phyloP scores from a whole-genome alignment of 164 flowering plant species.

The Litsea cubeba region DNA sequence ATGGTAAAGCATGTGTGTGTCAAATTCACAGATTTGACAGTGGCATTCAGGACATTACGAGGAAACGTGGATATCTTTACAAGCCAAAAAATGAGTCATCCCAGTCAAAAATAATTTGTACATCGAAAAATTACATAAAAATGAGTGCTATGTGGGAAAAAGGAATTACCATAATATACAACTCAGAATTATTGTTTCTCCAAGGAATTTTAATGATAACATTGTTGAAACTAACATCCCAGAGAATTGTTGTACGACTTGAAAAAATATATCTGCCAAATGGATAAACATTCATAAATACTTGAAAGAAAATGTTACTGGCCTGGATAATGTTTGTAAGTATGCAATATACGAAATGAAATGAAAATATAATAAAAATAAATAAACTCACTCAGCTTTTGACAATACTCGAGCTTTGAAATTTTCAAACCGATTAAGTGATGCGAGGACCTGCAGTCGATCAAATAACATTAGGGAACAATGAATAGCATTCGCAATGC shows the following conservation, averaged over 20 bases:
- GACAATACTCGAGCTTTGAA: constrained; percentile 45
- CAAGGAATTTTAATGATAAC: constrained; percentile 48
- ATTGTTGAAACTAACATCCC: constrained; percentile 49
- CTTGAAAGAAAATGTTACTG: background rate
- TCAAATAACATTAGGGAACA: background rate
- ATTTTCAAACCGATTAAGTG: constrained; percentile 62
- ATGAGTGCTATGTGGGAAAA: background rate
- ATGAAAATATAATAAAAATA: background rate
- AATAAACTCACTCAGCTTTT: constrained; percentile 66
- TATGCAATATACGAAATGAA: constrained; percentile 5
- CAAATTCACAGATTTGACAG: too few species aligned
- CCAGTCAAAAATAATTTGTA: background rate
- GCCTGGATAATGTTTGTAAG: background rate
- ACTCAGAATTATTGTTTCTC: constrained; percentile 23
- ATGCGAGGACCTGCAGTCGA: constrained; percentile 51
- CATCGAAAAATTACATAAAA: background rate
- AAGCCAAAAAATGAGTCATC: background rate
- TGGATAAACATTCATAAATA: constrained; percentile 4
- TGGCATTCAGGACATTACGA: too few species aligned
- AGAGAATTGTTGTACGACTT: constrained; percentile 38
- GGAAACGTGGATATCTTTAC: too few species aligned
- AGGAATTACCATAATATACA: constrained; percentile 45
- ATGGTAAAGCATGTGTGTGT: too few species aligned
- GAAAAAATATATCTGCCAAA: constrained; percentile 54
- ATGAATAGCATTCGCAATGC: constrained; percentile 1